Conservation (phyloP, 1,139 yeast species). For the Candida labiduridarum region DNA sequence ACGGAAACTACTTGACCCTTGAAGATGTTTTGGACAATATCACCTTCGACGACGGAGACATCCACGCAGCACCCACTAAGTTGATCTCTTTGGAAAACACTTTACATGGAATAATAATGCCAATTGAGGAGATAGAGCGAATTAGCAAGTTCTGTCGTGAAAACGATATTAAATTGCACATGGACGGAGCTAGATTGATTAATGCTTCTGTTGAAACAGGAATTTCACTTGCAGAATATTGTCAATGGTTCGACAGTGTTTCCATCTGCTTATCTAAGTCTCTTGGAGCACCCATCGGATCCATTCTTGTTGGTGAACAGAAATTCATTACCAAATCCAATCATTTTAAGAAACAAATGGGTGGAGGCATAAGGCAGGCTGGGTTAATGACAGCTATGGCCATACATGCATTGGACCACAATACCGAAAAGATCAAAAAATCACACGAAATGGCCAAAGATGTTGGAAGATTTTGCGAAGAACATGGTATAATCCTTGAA, state of each 20-base stretch:
- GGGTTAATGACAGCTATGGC: conserved; percentile 89
- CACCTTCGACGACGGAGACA: conserved; percentile 78
- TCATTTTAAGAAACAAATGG: conserved; percentile 90
- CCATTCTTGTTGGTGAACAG: conserved; percentile 73
- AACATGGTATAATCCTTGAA: conserved; percentile 52
- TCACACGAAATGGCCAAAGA: conserved; percentile 74
- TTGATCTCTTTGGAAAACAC: conserved; percentile 88
- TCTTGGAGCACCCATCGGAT: conserved; percentile 93
- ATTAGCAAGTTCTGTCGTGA: conserved; percentile 73
- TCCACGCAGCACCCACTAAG: conserved; percentile 88
- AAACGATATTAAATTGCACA: conserved; percentile 68
- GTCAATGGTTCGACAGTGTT: conserved; percentile 81
- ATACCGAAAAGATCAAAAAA: conserved; percentile 57
- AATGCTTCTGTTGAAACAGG: conserved; percentile 83
- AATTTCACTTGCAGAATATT: conserved; percentile 68
- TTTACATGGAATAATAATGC: conserved; percentile 78
- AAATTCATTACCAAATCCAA: conserved; percentile 70
- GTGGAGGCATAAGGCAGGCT: conserved; percentile 93
- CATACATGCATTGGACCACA: conserved; percentile 71
- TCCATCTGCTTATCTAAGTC: conserved; percentile 90
- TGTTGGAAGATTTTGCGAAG: conserved; percentile 62
- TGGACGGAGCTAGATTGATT: conserved; percentile 97
- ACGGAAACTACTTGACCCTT: conserved; percentile 74
- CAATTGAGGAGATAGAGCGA: conserved; percentile 74
- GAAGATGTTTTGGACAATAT: conserved; percentile 66